Conservation (phyloP, 768 basidiomycete genomes). For the Pleurotus eryngii region DNA sequence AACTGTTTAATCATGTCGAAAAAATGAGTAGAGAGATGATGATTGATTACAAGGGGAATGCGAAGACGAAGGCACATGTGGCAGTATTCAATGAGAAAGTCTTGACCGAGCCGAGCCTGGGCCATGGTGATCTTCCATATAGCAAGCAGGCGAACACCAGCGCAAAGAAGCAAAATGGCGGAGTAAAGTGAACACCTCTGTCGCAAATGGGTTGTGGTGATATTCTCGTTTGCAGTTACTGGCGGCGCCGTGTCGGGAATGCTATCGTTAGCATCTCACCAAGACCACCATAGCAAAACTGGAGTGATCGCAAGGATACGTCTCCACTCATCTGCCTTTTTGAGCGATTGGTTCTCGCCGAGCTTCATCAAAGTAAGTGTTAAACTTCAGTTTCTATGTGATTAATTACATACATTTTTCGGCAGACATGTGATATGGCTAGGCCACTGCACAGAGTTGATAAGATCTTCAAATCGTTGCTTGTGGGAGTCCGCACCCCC, state of each 20-base stretch:
- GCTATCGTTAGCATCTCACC: conserved; percentile 17
- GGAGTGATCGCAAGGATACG: conserved; percentile 20
- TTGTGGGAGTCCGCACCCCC: conserved; percentile 19
- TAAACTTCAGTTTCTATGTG: neutral
- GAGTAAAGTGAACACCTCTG: conserved; percentile 12
- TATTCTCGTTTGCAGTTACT: conserved; percentile 16
- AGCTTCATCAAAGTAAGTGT: conserved; percentile 13
- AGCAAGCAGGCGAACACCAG: conserved; percentile 15
- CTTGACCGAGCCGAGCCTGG: conserved; percentile 20
- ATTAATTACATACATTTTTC: conserved; percentile 24
- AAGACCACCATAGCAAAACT: conserved; percentile 24
- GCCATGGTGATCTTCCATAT: conserved; percentile 17
- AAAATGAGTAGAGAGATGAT: conserved; percentile 26
- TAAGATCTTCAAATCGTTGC: conserved; percentile 18
- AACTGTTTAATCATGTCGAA: conserved; percentile 17
- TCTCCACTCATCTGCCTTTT: conserved; percentile 31
- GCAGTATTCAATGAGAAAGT: conserved; percentile 20
- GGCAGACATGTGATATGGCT: conserved; percentile 26
- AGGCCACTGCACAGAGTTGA: conserved; percentile 27
- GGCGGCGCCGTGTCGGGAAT: conserved; percentile 15
- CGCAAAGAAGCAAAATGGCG: conserved; percentile 3
- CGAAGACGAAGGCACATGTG: conserved; percentile 9
- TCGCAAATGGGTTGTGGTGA: conserved; percentile 11
- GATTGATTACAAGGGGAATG: conserved; percentile 19
- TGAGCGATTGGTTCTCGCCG: conserved; percentile 26